Conservation (phyloP, 2,329 filamentous ascomycete genomes). For the Fusarium tupiense region DNA sequence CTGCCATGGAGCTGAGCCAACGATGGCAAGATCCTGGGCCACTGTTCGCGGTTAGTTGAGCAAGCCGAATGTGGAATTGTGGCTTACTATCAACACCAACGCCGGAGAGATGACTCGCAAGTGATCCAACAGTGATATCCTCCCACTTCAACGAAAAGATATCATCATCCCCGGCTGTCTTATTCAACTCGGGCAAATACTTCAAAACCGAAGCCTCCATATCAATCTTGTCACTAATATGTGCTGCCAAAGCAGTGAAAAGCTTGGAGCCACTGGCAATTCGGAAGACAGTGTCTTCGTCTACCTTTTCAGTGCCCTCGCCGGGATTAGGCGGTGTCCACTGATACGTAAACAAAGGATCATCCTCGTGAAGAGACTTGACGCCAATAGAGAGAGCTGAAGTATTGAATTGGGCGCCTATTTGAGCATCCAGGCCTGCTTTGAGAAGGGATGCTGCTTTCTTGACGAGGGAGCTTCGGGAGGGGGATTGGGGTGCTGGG, state of each 20-base stretch:
- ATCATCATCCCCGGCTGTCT: conserved; percentile 38
- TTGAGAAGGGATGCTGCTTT: conserved; percentile 40
- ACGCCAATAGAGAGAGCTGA: conserved; percentile 53
- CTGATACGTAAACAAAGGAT: conserved; percentile 51
- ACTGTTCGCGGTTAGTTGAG: conserved; percentile 37
- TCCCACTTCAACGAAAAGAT: conserved; percentile 55
- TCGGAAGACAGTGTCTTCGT: conserved; percentile 48
- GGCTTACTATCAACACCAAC: conserved; percentile 50
- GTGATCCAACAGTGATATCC: conserved; percentile 56
- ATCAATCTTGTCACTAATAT: conserved; percentile 45
- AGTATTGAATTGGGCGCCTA: conserved; percentile 41
- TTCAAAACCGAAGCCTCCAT: conserved; percentile 56
- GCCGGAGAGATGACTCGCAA: conserved; percentile 58
- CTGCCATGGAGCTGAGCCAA: conserved; percentile 41
- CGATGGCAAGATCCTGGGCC: conserved; percentile 47
- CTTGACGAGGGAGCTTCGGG: conserved; percentile 45
- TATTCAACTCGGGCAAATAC: conserved; percentile 53
- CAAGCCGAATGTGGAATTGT: fast-evolving
- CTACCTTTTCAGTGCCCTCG: conserved; percentile 39
- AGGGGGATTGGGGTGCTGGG: conserved; percentile 49
- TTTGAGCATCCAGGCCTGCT: conserved; percentile 37
- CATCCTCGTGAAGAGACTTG: conserved; percentile 54
- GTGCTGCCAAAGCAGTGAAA: conserved; percentile 46
- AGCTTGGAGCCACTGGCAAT: conserved; percentile 51
- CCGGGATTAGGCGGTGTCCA: conserved; percentile 50